Conservation (phyloP, 108 stramenopile genomes). For the Stephanodiscus triporus region DNA sequence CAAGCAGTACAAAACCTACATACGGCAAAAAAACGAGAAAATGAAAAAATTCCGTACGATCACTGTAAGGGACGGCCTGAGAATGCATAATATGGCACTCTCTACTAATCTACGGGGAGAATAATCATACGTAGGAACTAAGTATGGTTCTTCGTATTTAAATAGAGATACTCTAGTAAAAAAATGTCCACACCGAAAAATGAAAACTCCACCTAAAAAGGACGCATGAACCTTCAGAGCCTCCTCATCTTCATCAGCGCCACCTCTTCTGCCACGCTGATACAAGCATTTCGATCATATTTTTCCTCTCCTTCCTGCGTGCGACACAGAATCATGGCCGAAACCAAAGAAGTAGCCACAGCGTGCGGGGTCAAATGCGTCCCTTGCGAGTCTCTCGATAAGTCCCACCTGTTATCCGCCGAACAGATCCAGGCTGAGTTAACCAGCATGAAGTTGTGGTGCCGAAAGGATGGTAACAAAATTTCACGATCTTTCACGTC, state of each 20-base stretch:
- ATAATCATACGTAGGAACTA: no score
- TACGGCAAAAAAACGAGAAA: no score
- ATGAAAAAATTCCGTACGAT: no score
- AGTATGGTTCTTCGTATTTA: no score
- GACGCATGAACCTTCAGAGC: background rate
- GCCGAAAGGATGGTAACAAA: conserved; percentile 12
- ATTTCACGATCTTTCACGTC: conserved; percentile 59
- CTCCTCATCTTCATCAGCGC: conserved; percentile 4
- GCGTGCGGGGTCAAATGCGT: conserved; percentile 53
- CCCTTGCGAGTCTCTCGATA: conserved; percentile 68
- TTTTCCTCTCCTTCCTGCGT: background rate
- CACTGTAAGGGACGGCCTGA: no score
- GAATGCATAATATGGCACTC: no score
- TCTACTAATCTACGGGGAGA: no score
- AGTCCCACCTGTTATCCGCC: conserved; percentile 55
- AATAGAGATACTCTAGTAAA: no score
- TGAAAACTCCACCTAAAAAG: no score
- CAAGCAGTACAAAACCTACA: no score
- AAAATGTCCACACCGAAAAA: no score
- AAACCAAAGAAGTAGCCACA: conserved; percentile 14
- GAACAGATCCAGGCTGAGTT: conserved; percentile 44
- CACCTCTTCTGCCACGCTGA: background rate
- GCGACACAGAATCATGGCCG: conserved; percentile 1
- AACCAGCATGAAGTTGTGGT: conserved; percentile 32
- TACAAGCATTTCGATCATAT: background rate